Conservation (phyloP, 768 basidiomycete genomes). For the Trametes cingulata region DNA sequence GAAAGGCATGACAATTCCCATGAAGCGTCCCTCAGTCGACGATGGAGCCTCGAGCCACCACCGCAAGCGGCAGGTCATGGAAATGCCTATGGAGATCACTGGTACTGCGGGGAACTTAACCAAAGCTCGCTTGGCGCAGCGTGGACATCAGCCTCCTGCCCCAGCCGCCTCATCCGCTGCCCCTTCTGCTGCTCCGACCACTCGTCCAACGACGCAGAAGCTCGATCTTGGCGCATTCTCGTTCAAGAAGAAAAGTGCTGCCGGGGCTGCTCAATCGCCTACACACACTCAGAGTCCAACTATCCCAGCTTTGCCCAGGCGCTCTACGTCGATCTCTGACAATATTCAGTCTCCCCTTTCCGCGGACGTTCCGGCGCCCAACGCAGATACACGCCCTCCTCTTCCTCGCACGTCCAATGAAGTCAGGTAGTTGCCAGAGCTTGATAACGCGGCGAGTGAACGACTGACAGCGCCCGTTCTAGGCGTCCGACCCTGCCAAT, state of each 20-base stretch:
- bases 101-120: constrained; percentile 17
- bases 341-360: constrained; percentile 13
- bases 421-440: background rate
- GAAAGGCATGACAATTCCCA: background rate
- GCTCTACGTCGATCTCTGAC: constrained; percentile 3
- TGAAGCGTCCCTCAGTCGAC: constrained; percentile 10
- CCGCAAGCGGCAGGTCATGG: constrained; percentile 14
- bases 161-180: background rate
- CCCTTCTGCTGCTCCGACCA: background rate
- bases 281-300: background rate
- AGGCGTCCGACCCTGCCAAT: constrained; percentile 7
- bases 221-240: background rate
- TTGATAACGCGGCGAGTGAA: background rate
- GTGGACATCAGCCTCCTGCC: background rate
- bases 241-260: constrained; percentile 22
- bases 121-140: constrained; percentile 23
- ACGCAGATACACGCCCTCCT: background rate
- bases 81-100: constrained; percentile 15
- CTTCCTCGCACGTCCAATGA: background rate
- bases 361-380: background rate
- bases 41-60: background rate
- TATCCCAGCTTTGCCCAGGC: background rate
- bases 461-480: background rate
- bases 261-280: background rate
- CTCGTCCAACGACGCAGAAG: background rate